Conservation (phyloP, 768 basidiomycete species). For the Russula sp. region DNA sequence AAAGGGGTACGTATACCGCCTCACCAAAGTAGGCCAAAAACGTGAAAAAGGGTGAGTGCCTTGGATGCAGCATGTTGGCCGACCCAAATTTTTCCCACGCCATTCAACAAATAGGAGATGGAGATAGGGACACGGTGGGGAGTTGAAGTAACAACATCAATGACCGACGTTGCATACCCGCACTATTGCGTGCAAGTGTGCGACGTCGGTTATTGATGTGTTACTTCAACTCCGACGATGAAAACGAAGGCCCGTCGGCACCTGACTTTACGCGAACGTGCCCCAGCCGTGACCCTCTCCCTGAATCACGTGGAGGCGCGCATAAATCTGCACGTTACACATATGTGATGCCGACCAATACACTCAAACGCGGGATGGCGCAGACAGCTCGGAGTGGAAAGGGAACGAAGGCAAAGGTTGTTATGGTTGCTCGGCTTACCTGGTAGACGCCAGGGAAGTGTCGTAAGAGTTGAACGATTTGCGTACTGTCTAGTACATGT, state of each 20-base stretch:
- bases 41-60: background rate
- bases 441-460: constrained; percentile 26
- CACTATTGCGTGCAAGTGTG: background rate
- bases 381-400: background rate
- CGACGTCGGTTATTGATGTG: too few relatives aligned
- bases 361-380: background rate
- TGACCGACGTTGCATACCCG: background rate
- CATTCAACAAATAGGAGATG: constrained; percentile 18
- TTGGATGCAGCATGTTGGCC: background rate
- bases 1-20: background rate
- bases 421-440: constrained; percentile 6
- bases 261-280: constrained; percentile 31
- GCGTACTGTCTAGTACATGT: constrained; percentile 21
- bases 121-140: background rate
- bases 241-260: constrained; percentile 1
- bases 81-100: constrained; percentile 20
- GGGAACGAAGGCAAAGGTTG: background rate
- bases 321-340: constrained; percentile 6
- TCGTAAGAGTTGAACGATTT: constrained; percentile 25
- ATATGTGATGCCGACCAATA: background rate
- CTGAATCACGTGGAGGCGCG: constrained; percentile 28
- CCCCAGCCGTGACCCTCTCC: constrained; percentile 29
- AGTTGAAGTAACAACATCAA: background rate
- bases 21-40: background rate
- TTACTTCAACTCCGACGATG: background rate